phyloP scores from a whole-genome alignment of 768 basidiomycete genomes.

The Suillus sp. region DNA sequence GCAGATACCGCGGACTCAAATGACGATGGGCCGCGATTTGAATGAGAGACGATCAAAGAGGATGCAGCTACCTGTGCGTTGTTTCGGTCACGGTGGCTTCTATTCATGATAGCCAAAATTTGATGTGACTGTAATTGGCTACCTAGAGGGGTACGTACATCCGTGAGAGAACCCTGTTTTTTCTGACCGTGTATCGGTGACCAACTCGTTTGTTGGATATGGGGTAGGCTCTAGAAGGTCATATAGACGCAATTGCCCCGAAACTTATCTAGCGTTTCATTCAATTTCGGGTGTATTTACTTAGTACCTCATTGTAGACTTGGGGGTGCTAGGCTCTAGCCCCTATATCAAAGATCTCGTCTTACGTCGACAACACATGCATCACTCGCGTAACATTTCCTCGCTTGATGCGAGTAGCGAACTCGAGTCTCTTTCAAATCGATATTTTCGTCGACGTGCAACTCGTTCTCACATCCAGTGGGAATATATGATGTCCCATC shows the following conservation, averaged over 20 bases:
- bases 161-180: conserved; percentile 26
- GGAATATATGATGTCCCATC: conserved; percentile 16
- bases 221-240: conserved; percentile 10
- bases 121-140: conserved; percentile 22
- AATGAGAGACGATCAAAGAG: not conserved
- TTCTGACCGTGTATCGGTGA: conserved; percentile 6
- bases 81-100: conserved; percentile 22
- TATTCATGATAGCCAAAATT: conserved; percentile 25
- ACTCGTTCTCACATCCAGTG: conserved; percentile 21
- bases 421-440: conserved; percentile 1
- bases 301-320: not conserved
- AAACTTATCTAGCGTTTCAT: not conserved
- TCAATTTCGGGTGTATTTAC: not conserved
- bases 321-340: not conserved
- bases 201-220: conserved; percentile 21
- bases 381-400: conserved; percentile 24
- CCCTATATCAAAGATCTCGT: conserved; percentile 9
- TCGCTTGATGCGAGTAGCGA: conserved; percentile 2
- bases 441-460: conserved; percentile 12
- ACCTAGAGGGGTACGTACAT: conserved; percentile 25
- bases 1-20: conserved; percentile 13
- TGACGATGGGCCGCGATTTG: conserved; percentile 1
- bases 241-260: not conserved
- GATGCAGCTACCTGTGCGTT: conserved; percentile 10
- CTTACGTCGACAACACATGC: conserved; percentile 33